Evolutionary conservation across 495 filamentous ascomycete genomes (phyloP), one percentile per base, ranked within the genome.

Genomic region (Monascus purpureus): DNA sequence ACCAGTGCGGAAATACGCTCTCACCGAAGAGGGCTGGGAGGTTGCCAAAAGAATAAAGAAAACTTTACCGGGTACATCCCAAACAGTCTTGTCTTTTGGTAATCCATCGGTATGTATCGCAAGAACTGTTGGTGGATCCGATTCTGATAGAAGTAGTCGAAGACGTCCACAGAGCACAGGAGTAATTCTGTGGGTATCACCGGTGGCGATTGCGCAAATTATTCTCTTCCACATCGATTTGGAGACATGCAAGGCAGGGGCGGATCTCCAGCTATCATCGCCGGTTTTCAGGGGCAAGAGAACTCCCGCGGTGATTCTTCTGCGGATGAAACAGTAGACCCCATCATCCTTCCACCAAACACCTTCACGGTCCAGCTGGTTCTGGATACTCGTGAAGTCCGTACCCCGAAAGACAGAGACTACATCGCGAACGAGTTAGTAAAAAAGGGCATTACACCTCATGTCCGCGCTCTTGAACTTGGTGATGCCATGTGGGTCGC

Each of bases 401-500:
- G 80, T 28, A 66, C 79, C n/a, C 78, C 72, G 38, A 71, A 68
- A 26, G 81, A 88, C 49, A 62, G 83, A 29, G 77, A 82, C 42
- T 87, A 90, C 46, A 78, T 92, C 42, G 65, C 75, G 38, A 69
- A 77, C 27, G 71, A 83, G 41, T 71, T 92, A 13, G 47, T 52
- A n/a, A 73, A 76, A 36, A 71, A 68, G 31, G 80, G 76, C 9
- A 67, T 82, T 16, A 65, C 48, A 9, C 70, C 75, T 0, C 70
- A 80, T 13, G 73, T 81, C 29, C 67, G 79, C 11, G 53, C 70
- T 8, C 62, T 90, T 6, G 73, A 78, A 38, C 64, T 90, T 2
- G 83, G 83, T 11, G 83, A 92, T 42, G 71, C 67, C 1, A 69
- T 84, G 36, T 92, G 83, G 83, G 72, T 92, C 6, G 83, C 83